A percentile compares a stretch with the other conserved stretches of the same genome.
These are phyloP conservation scores for Chlamydomonas reinhardtii DNA, from an alignment of 163 green algal genomes.

Conservation along the genomic window DNA sequence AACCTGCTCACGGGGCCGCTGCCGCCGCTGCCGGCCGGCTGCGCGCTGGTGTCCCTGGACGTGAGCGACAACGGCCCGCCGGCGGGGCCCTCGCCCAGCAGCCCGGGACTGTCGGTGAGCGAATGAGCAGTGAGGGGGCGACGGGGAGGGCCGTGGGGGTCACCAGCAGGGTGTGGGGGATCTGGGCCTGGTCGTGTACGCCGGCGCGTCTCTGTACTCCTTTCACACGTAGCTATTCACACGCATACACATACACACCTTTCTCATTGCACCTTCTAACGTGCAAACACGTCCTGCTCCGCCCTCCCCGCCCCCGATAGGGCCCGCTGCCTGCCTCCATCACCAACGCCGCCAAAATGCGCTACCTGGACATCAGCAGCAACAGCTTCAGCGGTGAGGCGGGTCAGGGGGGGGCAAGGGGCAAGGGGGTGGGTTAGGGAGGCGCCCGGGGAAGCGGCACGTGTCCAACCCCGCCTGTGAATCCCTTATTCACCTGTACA, in stretches of 20 bases:
- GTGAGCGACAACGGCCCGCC: constrained; percentile 33
- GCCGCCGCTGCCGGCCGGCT: background rate
- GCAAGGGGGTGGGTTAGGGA: background rate
- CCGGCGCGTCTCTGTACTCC: too few species aligned
- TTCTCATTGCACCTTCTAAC: too few species aligned
- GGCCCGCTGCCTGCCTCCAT: constrained; percentile 38
- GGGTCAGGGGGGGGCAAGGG: background rate
- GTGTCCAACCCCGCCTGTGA: too few species aligned
- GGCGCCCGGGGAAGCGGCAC: too few species aligned
- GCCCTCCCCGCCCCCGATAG: background rate
- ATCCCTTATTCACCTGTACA: too few species aligned
- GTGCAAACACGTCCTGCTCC: background rate
- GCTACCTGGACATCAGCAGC: constrained; percentile 47
- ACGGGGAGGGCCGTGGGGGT: background rate
- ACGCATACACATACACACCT: too few species aligned
- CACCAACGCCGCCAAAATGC: constrained; percentile 3
- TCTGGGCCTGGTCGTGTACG: too few species aligned
- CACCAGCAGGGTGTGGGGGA: too few species aligned
- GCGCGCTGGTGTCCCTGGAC: constrained; percentile 8
- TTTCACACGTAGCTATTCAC: too few species aligned
- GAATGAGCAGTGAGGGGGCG: background rate
- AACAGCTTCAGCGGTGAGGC: constrained; percentile 43
- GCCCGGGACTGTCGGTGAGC: constrained; percentile 11
- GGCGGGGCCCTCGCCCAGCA: background rate
- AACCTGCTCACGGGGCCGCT: constrained; percentile 31